Evolutionary conservation across 2,329 filamentous ascomycete genomes (phyloP), one percentile per base, ranked within the genome.

Genomic region (Botrytis elliptica): DNA sequence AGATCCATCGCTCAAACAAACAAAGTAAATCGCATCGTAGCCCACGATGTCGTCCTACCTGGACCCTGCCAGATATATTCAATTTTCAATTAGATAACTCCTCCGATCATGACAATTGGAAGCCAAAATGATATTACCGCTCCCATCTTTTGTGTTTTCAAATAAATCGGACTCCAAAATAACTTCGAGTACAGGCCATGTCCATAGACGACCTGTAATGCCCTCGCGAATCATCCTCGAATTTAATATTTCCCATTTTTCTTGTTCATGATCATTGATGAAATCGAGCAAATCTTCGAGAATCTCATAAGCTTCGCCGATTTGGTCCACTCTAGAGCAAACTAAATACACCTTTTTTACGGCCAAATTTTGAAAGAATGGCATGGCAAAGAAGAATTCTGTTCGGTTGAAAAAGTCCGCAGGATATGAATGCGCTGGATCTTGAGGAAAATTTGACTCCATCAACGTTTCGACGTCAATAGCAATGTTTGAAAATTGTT

Each of bases 401-500:
- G 4, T 25, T n/a, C 3, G 4, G 4, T 12, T 0, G 4, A n/a
- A 25, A n/a, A 2, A 10, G 3, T 14, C 10, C 1, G 2, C 9
- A 52, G 10, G 10, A 4, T 1, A n/a, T n/a, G 0, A 22, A n/a
- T 2, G n/a, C 49, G 4, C 49, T 14, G 5, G 49, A 14, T 10
- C 10, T 18, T 3, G 25, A 7, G 12, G 25, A 29, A 14, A 16
- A 1, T 55, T 4, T 3, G 0, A 7, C 14, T 0, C 0, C 29
- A 55, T 7, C 5, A 55, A 16, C 12, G 12, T 16, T 16, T 55
- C 25, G 1, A 55, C 5, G 25, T 55, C 25, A 29, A 55, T 29
- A 55, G 25, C 25, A 29, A 55, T 10, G 7, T 55, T 55, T 3
- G 10, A 5, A 7, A 52, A 52, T n/a, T n/a, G 25, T 3, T n/a